Evolutionary conservation across 805 yeast genomes (phyloP), one percentile per base, ranked within the genome.

Genomic region (Metschnikowia anglica): DNA sequence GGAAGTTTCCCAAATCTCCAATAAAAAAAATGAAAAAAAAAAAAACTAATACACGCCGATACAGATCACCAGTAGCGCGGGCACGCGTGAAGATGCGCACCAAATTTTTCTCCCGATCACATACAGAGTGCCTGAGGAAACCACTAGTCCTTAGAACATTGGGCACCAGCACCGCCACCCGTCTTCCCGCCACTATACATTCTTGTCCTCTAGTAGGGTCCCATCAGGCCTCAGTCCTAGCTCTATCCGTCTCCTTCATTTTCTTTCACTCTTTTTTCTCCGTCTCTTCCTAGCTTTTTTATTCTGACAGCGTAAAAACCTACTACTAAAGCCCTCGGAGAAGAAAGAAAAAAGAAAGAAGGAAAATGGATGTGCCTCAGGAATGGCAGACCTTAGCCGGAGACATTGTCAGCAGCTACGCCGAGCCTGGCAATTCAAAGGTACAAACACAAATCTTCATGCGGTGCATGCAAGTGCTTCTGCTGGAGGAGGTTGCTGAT

Each of bases 371-470:
- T 16, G 32, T 15, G 24, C 38, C 33, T 5, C 17, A n/a, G 13
- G 39, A 35, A n/a, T 42, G 46, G 40, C 31, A 33, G 31, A 15
- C 39, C 11, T 49, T 66, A 20, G 55, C 59, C 5, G 23, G 26
- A n/a, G 57, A 53, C 19, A 62, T 68, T 20, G 44, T 41, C 26
- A 46, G 42, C 37, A 58, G 66, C 17, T 60, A 63, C 39, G 47
- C 39, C 15, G 59, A 57, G 32, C 49, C 62, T 2, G 66, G 63
- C 4, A 58, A 58, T 41, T 57, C 56, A 32, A 50, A 49, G 12
- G 48, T 56, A 19, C 72, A 67, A 21, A 61, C 58, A 24, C 41
- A 42, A 26, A 61, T 64, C 10, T 49, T 66, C 13, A 48, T 45
- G 46, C 43, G 46, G 21, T 63, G 70, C 44, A 39, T 53, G 43